Evolutionary conservation across 257 asterid species (phyloP).

Genomic region (Capsicum rhomboideum): DNA sequence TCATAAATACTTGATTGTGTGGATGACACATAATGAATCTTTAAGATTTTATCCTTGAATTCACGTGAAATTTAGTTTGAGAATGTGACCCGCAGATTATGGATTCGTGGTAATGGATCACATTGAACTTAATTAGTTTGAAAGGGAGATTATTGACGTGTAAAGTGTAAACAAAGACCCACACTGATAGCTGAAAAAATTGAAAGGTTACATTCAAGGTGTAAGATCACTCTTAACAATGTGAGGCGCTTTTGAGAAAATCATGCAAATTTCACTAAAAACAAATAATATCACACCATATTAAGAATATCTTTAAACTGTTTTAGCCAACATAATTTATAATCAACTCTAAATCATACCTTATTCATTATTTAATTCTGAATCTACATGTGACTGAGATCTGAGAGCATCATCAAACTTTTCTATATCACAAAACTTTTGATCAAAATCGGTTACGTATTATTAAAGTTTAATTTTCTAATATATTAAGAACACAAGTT

Average conservation of each 20-base stretch:
- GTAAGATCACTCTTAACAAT: too few species aligned
- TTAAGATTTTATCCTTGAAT: not conserved
- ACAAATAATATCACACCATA: not conserved
- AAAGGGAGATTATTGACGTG: accelerated
- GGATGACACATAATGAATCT: not conserved
- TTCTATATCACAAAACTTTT: not conserved
- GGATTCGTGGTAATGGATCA: not conserved
- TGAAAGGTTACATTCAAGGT: too few species aligned
- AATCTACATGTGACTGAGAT: not conserved
- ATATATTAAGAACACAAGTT: not conserved
- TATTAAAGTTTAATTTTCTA: not conserved
- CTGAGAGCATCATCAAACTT: not conserved
- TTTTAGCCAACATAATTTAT: not conserved
- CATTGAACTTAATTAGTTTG: not conserved
- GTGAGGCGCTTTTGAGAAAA: not conserved
- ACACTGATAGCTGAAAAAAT: too few species aligned
- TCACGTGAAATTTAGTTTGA: not conserved
- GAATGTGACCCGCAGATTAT: not conserved
- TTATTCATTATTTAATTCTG: not conserved
- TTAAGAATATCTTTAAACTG: not conserved
- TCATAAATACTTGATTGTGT: not conserved
- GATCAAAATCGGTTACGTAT: not conserved
- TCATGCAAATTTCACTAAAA: accelerated
- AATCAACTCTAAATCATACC: too few species aligned
- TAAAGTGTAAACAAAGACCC: too few species aligned